Percentiles rank a stretch among this genome's conserved stretches.
phyloP scores from a whole-genome alignment of 2,329 filamentous ascomycete species.

The Aureobasidium sp. region DNA sequence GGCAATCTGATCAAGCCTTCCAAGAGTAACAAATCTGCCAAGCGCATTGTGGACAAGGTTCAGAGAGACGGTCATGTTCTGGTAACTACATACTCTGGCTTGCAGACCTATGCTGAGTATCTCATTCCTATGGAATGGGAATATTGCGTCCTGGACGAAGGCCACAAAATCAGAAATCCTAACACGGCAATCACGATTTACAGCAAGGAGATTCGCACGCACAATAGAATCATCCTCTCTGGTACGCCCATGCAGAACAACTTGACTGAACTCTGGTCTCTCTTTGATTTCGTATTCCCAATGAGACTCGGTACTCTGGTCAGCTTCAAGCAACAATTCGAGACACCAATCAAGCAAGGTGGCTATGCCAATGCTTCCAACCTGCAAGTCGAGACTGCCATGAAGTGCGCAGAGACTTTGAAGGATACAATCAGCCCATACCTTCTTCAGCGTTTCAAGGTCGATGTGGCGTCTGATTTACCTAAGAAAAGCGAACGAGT shows the following conservation, averaged over 20 bases:
- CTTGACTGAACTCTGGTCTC: conserved; percentile 84
- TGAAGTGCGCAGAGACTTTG: conserved; percentile 85
- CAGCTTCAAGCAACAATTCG: conserved; percentile 83
- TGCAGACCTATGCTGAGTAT: conserved; percentile 84
- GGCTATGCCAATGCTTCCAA: conserved; percentile 95
- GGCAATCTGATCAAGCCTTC: conserved; percentile 26
- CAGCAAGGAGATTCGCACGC: conserved; percentile 86
- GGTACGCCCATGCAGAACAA: conserved; percentile 99
- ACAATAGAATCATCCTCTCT: conserved; percentile 85
- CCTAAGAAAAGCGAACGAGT: conserved; percentile 96
- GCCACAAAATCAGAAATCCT: conserved; percentile 96
- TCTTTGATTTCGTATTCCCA: conserved; percentile 96
- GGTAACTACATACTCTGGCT: conserved; percentile 88
- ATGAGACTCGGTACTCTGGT: conserved; percentile 91
- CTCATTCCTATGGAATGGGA: conserved; percentile 81
- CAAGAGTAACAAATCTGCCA: conserved; percentile 60
- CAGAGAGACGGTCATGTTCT: conserved; percentile 80
- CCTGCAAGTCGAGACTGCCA: conserved; percentile 85
- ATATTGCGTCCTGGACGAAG: conserved; percentile 90
- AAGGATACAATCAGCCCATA: conserved; percentile 94
- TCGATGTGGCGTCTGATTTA: conserved; percentile 85
- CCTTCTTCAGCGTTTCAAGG: conserved; percentile 82
- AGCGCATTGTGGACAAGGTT: conserved; percentile 73
- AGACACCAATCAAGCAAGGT: conserved; percentile 85
- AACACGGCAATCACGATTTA: conserved; percentile 91